Evolutionary conservation across 2,329 filamentous ascomycete species (phyloP), one percentile per base, ranked within the genome.

Genomic region (Fusarium subglutinans): DNA sequence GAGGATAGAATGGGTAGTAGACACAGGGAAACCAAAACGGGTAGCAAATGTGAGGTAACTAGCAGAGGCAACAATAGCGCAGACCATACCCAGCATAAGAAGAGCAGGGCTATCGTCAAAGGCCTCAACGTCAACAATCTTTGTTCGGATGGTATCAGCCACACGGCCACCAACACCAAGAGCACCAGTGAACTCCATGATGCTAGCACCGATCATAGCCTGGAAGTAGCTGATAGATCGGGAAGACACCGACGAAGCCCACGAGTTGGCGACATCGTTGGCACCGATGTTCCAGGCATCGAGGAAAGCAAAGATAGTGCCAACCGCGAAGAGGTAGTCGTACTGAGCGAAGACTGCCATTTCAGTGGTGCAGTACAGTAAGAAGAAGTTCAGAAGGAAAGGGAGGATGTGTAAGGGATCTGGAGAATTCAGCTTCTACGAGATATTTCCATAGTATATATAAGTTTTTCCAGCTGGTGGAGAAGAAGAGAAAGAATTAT

Each of bases 191-290:
- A 92, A 89, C 80, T 92, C 90, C 83, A 91, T 90, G 67, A 91
- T 78, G 50, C 86, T 85, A 43, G 87, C 89, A 35, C 89, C 82
- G 18, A 87, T 73, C 88, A 90, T 89, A 73, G 88, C 90, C 80
- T 91, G 89, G 60, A 87, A 70, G 79, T 91, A 88, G 24, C 88
- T 87, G 47, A 92, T 81, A 66, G 92, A 93, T 44, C 91, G 86
- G 8, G 92, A 93, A 4, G 90, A 92, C 66, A 94, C 92, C 73
- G 89, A 91, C 40, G 90, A 93, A n/a, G 91, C 91, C 89, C 90
- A 94, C 4, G 91, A 89, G 84, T 94, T 94, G 81, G 92, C 92
- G 68, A 94, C 91, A 91, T 94, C 92, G 83, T 90, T 79, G 71
- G 68, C 80, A 85, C 89, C 89, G 73, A 90, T 91, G 78, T 91